A percentile compares a stretch with the other conserved stretches of the same genome.
Evolutionary conservation across 2,329 filamentous ascomycete species (phyloP).

Genomic region (Trichoderma lentiforme): DNA sequence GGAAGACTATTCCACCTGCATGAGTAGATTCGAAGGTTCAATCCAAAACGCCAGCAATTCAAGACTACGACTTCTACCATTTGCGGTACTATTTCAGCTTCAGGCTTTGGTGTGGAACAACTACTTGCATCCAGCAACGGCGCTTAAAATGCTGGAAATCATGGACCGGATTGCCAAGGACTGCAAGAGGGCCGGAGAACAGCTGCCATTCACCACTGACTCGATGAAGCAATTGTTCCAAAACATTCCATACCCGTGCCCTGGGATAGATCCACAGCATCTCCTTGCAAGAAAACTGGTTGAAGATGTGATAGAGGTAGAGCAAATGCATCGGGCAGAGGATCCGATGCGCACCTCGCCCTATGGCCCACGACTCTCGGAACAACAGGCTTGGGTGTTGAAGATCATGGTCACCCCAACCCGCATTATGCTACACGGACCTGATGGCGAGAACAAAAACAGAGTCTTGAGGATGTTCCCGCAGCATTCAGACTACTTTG

Average conservation of each 20-base stretch:
- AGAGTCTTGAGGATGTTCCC: slow-evolving; percentile 66
- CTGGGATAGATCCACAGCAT: slow-evolving; percentile 43
- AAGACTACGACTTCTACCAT: slow-evolving; percentile 39
- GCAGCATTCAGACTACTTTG: slow-evolving; percentile 58
- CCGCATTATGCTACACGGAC: slow-evolving; percentile 54
- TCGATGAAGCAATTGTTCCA: slow-evolving; percentile 53
- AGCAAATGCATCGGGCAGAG: slow-evolving; percentile 35
- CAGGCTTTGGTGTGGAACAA: slow-evolving; percentile 62
- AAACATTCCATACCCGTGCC: slow-evolving; percentile 53
- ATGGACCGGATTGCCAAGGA: slow-evolving; percentile 35
- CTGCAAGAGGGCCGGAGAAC: slow-evolving; percentile 25
- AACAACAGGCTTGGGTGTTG: slow-evolving; percentile 50
- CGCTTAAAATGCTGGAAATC: slow-evolving; percentile 43
- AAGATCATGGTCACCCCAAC: slow-evolving; percentile 59
- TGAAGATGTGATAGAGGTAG: slow-evolving; percentile 37
- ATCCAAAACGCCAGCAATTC: slow-evolving; percentile 25
- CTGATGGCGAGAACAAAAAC: slow-evolving; percentile 66
- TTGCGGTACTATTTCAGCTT: slow-evolving; percentile 58
- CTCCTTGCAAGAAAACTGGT: slow-evolving; percentile 43
- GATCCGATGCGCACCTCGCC: slow-evolving; percentile 25
- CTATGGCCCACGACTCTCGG: slow-evolving; percentile 28
- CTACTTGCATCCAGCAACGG: slow-evolving; percentile 55
- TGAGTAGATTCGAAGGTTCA: slow-evolving; percentile 34
- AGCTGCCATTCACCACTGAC: slow-evolving; percentile 45
- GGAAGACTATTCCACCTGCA: slow-evolving; percentile 24